Conservation (phyloP, 2,329 filamentous ascomycete species). For the Diaporthe sp. region DNA sequence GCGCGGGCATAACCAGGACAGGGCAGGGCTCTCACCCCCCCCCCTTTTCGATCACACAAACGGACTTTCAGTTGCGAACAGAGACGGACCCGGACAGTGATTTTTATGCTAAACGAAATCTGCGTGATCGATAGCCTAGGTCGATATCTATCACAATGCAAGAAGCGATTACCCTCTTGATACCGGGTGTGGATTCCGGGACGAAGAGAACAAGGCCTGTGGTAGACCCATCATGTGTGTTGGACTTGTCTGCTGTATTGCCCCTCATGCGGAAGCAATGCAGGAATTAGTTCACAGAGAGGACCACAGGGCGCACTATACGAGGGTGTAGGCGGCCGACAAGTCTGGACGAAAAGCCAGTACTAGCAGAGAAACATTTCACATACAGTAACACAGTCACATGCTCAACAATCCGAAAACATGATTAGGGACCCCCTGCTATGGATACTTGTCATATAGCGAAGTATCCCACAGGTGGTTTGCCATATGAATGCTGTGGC, state of each 20-base stretch:
- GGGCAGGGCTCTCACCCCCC: background rate
- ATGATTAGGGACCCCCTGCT: too few relatives aligned
- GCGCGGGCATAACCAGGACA: background rate
- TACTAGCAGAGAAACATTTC: too few relatives aligned
- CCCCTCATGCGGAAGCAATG: background rate
- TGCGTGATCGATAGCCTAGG: background rate
- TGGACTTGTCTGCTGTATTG: background rate
- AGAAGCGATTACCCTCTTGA: background rate
- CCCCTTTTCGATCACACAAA: background rate
- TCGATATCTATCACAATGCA: slow-evolving; percentile 7
- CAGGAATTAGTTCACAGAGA: background rate
- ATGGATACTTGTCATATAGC: too few relatives aligned
- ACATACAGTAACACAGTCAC: too few relatives aligned
- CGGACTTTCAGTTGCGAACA: slow-evolving; percentile 9
- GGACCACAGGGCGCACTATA: too few relatives aligned
- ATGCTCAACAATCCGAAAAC: too few relatives aligned
- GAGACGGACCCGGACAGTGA: background rate
- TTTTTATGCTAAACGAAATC: background rate
- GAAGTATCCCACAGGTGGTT: too few relatives aligned
- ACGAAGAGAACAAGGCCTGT: background rate
- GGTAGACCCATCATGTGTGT: background rate
- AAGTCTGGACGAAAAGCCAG: background rate
- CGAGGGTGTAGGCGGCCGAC: background rate
- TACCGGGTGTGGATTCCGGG: background rate
- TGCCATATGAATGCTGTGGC: too few relatives aligned